Evolutionary conservation across 2,329 filamentous ascomycete species (phyloP), one percentile per base, ranked within the genome.

Genomic region (Ascochyta pisi): DNA sequence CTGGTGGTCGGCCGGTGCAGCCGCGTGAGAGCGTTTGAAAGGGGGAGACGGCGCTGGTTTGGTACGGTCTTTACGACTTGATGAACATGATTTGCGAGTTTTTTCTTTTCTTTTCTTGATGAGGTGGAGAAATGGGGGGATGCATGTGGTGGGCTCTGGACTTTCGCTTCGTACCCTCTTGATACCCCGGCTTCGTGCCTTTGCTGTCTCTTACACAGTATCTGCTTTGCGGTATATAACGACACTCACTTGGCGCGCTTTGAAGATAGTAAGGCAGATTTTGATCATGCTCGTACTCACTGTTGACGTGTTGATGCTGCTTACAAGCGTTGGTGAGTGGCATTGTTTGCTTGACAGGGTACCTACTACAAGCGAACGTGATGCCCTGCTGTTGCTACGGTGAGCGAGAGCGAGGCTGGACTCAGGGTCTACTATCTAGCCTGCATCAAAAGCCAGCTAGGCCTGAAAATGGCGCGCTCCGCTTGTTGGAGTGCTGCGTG

Each of bases 21-120:
- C 73, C 78, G 43, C 65, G 77, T 42, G 81, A 85, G 66, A 77
- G 77, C 59, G 78, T 85, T 43, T 85, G 65, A 75, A 15, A 15
- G 23, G 22, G 16, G 2, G 7, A 3, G 34, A 10, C n/a, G 26
- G 24, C 19, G 19, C 6, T 1, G 22, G 7, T 10, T 7, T n/a
- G 9, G 31, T 44, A 52, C 34, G 27, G 23, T 48, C 29, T 37
- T 38, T 51, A 58, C 23, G 46, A 16, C 29, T 31, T 15, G 1
- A 13, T 4, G 29, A 31, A 31, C 10, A 31, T 31, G 29, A 13
- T 31, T 31, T 31, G 24, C 27, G 19, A 19, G 19, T 19, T 19
- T 19, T 2, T 19, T 19, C 19, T 19, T 19, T 19, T 19, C 19
- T 19, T 19, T 19, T 19, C 19, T 19, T 19, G 19, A 19, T 19